A percentile compares a stretch with the other conserved stretches of the same genome.
These are phyloP conservation scores for Tolypocladium pustulatum DNA, from an alignment of 2,329 filamentous ascomycete species.

Conservation along the genomic window DNA sequence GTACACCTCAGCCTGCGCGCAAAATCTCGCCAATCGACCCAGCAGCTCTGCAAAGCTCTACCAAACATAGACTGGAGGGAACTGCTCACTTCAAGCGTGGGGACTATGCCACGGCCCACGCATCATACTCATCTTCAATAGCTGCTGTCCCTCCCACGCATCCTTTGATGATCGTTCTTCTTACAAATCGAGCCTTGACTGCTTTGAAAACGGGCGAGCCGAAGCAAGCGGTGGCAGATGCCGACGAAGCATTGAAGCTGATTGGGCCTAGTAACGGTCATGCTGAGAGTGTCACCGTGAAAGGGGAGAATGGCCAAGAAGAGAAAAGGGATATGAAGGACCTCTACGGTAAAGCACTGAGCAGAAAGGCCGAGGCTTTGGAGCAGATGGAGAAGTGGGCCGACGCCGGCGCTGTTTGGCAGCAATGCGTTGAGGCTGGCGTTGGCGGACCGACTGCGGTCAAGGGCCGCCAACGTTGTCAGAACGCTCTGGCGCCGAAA, in stretches of 20 bases:
- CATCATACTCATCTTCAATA: conserved; percentile 70
- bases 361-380: conserved; percentile 88
- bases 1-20: conserved; percentile 39
- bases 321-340: conserved; percentile 79
- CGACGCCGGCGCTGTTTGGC: conserved; percentile 75
- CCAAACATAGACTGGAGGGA: conserved; percentile 67
- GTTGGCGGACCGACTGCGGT: conserved; percentile 78
- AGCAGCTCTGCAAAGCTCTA: conserved; percentile 62
- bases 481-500: conserved; percentile 71
- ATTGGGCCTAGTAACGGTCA: conserved; percentile 75
- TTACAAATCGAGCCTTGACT: conserved; percentile 85
- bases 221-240: conserved; percentile 75
- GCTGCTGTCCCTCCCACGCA: conserved; percentile 64
- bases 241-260: conserved; percentile 66
- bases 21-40: conserved; percentile 58
- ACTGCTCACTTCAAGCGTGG: conserved; percentile 89
- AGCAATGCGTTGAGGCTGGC: conserved; percentile 69
- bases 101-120: conserved; percentile 80
- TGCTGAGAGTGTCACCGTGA: conserved; percentile 66
- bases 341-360: conserved; percentile 85
- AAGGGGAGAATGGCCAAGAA: conserved; percentile 42
- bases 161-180: conserved; percentile 76
- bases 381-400: conserved; percentile 93
- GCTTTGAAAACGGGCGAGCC: conserved; percentile 86
- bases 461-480: conserved; percentile 79